These are phyloP conservation scores for Collariella sp. DNA, from an alignment of 495 filamentous ascomycete genomes.

Conservation along the genomic window DNA sequence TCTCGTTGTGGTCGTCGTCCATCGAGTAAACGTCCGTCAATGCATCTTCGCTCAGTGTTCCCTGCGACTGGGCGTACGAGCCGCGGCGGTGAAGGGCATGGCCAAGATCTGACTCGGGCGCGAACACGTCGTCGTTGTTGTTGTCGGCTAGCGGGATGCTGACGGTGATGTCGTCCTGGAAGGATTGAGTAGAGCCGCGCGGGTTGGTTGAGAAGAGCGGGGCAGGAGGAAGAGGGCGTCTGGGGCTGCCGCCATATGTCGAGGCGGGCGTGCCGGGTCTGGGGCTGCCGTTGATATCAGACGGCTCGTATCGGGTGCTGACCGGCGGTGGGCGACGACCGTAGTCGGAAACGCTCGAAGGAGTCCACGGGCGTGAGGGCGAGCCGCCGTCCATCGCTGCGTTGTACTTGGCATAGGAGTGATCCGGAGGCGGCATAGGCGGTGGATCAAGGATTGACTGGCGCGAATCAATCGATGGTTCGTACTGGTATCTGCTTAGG, in stretches of 20 bases:
- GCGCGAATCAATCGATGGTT: conserved; percentile 41
- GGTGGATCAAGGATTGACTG: conserved; percentile 36
- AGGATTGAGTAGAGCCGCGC: conserved; percentile 26
- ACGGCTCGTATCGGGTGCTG: conserved; percentile 67
- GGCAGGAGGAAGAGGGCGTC: conserved; percentile 82
- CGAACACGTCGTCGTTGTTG: conserved; percentile 67
- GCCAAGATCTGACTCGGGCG: conserved; percentile 46
- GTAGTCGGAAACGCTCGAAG: conserved; percentile 50
- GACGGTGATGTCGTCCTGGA: conserved; percentile 46
- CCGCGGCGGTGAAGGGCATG: conserved; percentile 35
- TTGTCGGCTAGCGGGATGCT: conserved; percentile 50
- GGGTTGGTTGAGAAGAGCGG: conserved; percentile 59
- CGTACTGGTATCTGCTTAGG: conserved; percentile 36
- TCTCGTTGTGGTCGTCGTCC: conserved; percentile 48
- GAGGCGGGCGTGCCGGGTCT: conserved; percentile 85
- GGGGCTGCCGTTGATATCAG: conserved; percentile 81
- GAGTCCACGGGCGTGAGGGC: conserved; percentile 66
- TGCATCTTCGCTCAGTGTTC: conserved; percentile 34
- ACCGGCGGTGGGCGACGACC: conserved; percentile 62
- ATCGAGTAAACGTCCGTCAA: conserved; percentile 30
- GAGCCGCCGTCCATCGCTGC: conserved; percentile 23
- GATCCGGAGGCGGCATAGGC: conserved; percentile 38
- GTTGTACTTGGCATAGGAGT: conserved; percentile 36
- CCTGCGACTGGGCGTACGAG: conserved; percentile 57
- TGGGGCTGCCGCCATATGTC: conserved; percentile 74